Conservation (phyloP, 441 rosid species). For the Gossypium davidsonii region DNA sequence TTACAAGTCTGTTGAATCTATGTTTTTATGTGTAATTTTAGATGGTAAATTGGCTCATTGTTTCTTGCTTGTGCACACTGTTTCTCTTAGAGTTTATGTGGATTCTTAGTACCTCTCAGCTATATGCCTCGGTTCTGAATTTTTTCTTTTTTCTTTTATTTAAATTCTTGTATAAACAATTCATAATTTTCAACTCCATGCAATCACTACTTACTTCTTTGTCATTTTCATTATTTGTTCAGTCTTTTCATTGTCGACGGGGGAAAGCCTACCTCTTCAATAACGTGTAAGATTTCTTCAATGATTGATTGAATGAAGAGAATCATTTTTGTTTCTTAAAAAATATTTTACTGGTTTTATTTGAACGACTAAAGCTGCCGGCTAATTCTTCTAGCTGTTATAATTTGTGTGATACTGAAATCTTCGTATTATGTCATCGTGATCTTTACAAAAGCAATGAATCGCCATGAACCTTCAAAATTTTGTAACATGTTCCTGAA, state of each 20-base stretch:
- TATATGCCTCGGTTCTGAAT: neutral
- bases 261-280: constrained; percentile 90
- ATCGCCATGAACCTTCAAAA: neutral
- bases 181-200: neutral
- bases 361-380: neutral
- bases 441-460: neutral
- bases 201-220: neutral
- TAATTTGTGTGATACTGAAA: neutral
- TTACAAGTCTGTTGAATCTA: neutral
- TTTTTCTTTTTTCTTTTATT: neutral
- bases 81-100: neutral
- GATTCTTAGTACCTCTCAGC: neutral
- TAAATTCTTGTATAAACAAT: neutral
- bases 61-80: neutral
- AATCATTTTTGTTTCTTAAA: neutral
- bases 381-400: neutral
- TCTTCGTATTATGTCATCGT: neutral
- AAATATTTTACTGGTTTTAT: neutral
- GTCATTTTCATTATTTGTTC: constrained; percentile 14
- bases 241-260: constrained; percentile 66
- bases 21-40: neutral
- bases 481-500: neutral
- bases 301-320: neutral
- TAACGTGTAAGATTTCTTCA: constrained; percentile 47
- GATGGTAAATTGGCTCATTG: neutral